These are phyloP conservation scores for Globisporangium camurandrum DNA, from an alignment of 352 stramenopile species.

Conservation along the genomic window DNA sequence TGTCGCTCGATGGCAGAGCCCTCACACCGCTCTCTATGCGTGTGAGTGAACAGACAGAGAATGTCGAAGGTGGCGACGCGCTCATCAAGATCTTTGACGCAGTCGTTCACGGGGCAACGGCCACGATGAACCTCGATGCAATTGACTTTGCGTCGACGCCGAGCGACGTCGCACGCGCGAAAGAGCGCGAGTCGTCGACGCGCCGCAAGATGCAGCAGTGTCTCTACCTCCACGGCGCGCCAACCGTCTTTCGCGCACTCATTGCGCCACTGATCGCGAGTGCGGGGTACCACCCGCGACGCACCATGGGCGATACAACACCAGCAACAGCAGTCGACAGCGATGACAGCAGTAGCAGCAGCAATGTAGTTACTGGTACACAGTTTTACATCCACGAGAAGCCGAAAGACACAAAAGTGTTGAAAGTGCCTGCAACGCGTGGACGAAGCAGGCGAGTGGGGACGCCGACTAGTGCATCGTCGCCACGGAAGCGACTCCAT, in stretches of 20 bases:
- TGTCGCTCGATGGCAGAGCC: no score
- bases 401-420: constrained; percentile 7
- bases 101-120: constrained; percentile 31
- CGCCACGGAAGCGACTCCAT: constrained; percentile 12
- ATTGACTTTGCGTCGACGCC: constrained; percentile 35
- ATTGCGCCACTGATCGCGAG: constrained; percentile 35
- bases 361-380: background rate
- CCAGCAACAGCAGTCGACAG: background rate
- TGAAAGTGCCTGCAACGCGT: background rate
- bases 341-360: background rate
- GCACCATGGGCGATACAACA: constrained; percentile 11
- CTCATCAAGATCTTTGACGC: constrained; percentile 41
- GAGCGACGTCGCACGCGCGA: constrained; percentile 22
- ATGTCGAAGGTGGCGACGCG: constrained; percentile 39
- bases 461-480: background rate
- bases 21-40: no score
- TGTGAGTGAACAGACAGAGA: constrained; percentile 31
- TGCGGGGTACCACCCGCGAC: constrained; percentile 31
- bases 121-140: constrained; percentile 32
- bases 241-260: constrained; percentile 37
- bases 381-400: constrained; percentile 11
- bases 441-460: background rate
- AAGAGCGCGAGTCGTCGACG: constrained; percentile 21
- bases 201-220: constrained; percentile 46
- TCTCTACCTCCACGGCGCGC: constrained; percentile 40